Evolutionary conservation across 768 basidiomycete species (phyloP).

Genomic region (Calocybe gangraenosa): DNA sequence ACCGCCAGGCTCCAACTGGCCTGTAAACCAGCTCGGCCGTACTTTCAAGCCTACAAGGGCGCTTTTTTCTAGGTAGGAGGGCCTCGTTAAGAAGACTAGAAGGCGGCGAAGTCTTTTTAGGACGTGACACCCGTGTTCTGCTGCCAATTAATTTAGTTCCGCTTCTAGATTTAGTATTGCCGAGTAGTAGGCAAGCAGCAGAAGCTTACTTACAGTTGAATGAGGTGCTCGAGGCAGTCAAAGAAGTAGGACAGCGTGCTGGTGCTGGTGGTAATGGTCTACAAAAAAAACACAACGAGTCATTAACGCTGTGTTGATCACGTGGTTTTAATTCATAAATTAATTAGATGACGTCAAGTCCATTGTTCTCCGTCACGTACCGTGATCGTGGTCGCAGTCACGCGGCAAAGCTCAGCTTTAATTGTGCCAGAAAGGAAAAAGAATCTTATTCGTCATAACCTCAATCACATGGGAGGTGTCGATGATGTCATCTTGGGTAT

Average conservation of each 20-base stretch:
- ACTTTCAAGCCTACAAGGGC: not conserved
- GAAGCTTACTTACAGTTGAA: too few species aligned
- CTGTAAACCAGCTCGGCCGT: too few species aligned
- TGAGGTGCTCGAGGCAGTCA: too few species aligned
- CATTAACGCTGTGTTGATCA: too few species aligned
- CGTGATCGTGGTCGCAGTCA: too few species aligned
- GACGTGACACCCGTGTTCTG: slow-evolving; percentile 5
- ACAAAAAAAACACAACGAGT: too few species aligned
- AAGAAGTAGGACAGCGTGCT: too few species aligned
- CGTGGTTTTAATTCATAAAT: not conserved
- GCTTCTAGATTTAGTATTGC: not conserved
- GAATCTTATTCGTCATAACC: not conserved
- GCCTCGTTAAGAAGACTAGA: slow-evolving; percentile 1
- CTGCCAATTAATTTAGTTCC: slow-evolving; percentile 14
- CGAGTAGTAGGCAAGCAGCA: too few species aligned
- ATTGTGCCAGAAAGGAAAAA: too few species aligned
- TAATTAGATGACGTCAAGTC: slow-evolving; percentile 2
- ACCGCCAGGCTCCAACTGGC: too few species aligned
- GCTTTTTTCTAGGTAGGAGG: not conserved
- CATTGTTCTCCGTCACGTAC: not conserved
- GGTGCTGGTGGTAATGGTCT: too few species aligned
- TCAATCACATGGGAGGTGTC: slow-evolving; percentile 8
- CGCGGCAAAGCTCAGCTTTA: too few species aligned
- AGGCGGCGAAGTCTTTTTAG: slow-evolving; percentile 9
- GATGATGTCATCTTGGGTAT: slow-evolving; percentile 16